Evolutionary conservation across 2,329 filamentous ascomycete genomes (phyloP).

Genomic region (Pseudogymnoascus sp.): DNA sequence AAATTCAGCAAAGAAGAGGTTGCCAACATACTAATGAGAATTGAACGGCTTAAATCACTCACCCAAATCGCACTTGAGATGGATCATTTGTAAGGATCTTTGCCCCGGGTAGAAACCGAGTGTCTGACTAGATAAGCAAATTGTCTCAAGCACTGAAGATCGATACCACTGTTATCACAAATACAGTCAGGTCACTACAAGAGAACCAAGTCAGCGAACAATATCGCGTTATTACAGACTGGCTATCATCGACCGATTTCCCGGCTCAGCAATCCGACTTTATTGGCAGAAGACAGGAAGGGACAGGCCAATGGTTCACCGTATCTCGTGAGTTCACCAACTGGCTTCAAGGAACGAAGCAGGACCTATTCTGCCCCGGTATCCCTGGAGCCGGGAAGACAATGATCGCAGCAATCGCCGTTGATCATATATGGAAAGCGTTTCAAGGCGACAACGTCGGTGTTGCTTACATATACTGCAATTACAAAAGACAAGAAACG

Average conservation of each 20-base stretch:
- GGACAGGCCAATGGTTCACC: conserved; percentile 16
- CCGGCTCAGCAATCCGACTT: conserved; percentile 32
- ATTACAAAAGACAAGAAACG: conserved; percentile 23
- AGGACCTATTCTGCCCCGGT: conserved; percentile 13
- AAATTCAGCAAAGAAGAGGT: neutral
- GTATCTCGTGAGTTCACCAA: conserved; percentile 11
- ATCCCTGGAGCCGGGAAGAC: neutral
- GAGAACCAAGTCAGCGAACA: neutral
- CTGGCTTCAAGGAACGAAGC: conserved; percentile 2
- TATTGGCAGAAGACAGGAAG: conserved; percentile 28
- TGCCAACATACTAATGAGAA: neutral
- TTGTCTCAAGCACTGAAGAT: neutral
- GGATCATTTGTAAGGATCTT: neutral
- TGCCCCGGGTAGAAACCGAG: neutral
- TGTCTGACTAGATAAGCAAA: neutral
- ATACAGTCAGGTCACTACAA: neutral
- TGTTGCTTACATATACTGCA: conserved; percentile 31
- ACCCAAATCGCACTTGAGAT: neutral
- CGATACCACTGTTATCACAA: neutral
- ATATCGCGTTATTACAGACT: conserved; percentile 18
- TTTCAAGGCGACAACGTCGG: conserved; percentile 13
- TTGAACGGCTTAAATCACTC: neutral
- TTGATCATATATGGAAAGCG: neutral
- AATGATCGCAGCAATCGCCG: neutral
- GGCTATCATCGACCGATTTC: conserved; percentile 33